Evolutionary conservation across 2,329 filamentous ascomycete genomes (phyloP).

Genomic region (Phaeosphaeriaceae sp.): DNA sequence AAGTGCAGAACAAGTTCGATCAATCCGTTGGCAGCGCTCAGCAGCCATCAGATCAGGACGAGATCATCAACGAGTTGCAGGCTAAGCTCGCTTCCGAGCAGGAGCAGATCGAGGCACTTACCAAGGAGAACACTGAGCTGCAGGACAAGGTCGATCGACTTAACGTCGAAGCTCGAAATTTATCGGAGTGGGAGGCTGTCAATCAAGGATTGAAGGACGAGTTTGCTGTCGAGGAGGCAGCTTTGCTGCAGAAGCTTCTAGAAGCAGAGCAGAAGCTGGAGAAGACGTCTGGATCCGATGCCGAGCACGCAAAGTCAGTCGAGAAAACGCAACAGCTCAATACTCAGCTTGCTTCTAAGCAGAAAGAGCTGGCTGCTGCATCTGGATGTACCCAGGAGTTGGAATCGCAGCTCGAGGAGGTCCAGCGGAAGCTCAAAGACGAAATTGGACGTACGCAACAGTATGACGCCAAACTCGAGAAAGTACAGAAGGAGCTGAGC

Average conservation of each 20-base stretch:
- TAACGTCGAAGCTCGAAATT: too few relatives aligned
- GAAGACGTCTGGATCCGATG: too few relatives aligned
- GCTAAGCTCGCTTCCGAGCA: not conserved
- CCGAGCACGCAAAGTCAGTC: too few relatives aligned
- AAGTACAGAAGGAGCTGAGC: not conserved
- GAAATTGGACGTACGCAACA: not conserved
- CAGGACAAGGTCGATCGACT: not conserved
- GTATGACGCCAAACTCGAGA: not conserved
- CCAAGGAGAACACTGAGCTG: not conserved
- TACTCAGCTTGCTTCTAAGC: too few relatives aligned
- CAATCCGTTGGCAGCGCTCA: not conserved
- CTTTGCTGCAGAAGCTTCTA: not conserved
- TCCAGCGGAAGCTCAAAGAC: not conserved
- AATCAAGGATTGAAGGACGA: too few relatives aligned
- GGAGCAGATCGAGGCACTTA: not conserved
- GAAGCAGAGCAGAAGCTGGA: not conserved
- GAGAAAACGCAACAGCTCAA: too few relatives aligned
- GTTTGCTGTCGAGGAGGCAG: too few relatives aligned
- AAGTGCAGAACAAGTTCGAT: not conserved
- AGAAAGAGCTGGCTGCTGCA: too few relatives aligned
- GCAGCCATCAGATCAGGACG: too few relatives aligned
- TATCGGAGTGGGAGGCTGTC: too few relatives aligned
- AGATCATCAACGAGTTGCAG: not conserved
- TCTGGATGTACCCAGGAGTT: too few relatives aligned
- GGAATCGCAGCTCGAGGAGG: not conserved